Conservation (phyloP, 2,329 filamentous ascomycete species). For the Tolypocladium endophyticum region DNA sequence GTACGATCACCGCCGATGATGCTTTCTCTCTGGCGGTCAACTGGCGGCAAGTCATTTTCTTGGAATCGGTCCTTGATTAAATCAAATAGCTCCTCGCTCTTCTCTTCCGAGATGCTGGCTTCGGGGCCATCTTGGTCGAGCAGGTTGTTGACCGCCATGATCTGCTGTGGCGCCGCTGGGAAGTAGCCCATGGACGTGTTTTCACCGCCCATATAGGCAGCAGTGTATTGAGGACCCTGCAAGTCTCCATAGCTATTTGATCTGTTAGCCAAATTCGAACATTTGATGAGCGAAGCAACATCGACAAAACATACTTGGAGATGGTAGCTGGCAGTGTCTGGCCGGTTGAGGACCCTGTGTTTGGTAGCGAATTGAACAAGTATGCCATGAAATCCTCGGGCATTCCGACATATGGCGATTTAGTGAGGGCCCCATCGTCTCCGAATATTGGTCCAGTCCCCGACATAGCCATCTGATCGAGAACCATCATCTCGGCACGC, state of each 20-base stretch:
- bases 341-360: conserved; percentile 18
- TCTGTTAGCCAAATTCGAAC: conserved; percentile 11
- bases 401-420: conserved; percentile 75
- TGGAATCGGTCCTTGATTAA: conserved; percentile 75
- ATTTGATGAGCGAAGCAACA: neutral
- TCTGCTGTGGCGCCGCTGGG: conserved; percentile 56
- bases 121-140: conserved; percentile 73
- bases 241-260: conserved; percentile 39
- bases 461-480: conserved; percentile 52
- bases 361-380: conserved; percentile 52
- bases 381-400: conserved; percentile 81
- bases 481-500: conserved; percentile 44
- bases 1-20: conserved; percentile 71
- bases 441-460: conserved; percentile 81
- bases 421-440: conserved; percentile 64
- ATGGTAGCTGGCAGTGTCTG: conserved; percentile 33
- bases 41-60: conserved; percentile 64
- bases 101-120: conserved; percentile 74
- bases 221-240: conserved; percentile 27
- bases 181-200: conserved; percentile 42
- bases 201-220: conserved; percentile 39
- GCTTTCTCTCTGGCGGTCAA: conserved; percentile 63
- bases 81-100: conserved; percentile 72
- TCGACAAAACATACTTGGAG: conserved; percentile 33
- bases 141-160: conserved; percentile 83